A percentile compares a stretch with the other conserved stretches of the same genome.
Evolutionary conservation across 2,329 filamentous ascomycete species (phyloP).

Genomic region (Fusarium albosuccineum): DNA sequence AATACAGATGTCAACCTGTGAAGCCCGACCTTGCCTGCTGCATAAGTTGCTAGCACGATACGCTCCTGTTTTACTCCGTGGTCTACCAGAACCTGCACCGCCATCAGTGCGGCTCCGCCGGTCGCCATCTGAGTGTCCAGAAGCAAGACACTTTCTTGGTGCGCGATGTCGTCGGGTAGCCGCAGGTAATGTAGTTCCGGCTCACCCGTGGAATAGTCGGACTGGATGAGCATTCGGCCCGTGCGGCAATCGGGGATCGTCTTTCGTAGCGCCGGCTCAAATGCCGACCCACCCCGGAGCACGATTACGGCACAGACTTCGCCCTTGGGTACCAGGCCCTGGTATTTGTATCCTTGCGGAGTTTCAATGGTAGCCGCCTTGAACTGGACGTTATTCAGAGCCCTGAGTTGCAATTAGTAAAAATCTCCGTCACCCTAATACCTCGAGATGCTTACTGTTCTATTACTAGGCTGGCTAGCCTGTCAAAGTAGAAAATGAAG

Average conservation of each 20-base stretch:
- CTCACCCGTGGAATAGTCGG: slow-evolving; percentile 85
- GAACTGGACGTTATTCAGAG: slow-evolving; percentile 83
- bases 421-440: not conserved
- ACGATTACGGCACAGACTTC: slow-evolving; percentile 89
- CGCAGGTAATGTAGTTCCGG: slow-evolving; percentile 93
- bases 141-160: slow-evolving; percentile 85
- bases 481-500: slow-evolving; percentile 98
- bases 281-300: slow-evolving; percentile 86
- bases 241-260: slow-evolving; percentile 94
- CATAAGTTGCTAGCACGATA: slow-evolving; percentile 94
- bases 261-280: slow-evolving; percentile 88
- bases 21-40: slow-evolving; percentile 85
- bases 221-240: slow-evolving; percentile 91
- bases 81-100: slow-evolving; percentile 93
- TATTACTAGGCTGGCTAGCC: slow-evolving; percentile 85
- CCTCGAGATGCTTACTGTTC: slow-evolving; percentile 69
- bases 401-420: slow-evolving; percentile 59
- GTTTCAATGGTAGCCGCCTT: slow-evolving; percentile 74
- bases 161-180: slow-evolving; percentile 78
- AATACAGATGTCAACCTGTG: slow-evolving; percentile 91
- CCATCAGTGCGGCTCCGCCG: slow-evolving; percentile 89
- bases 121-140: slow-evolving; percentile 96
- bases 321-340: slow-evolving; percentile 77
- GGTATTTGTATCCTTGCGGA: slow-evolving; percentile 76
- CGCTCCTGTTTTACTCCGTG: slow-evolving; percentile 87